Evolutionary conservation across 306 rosid species (phyloP).

Genomic region (Fragaria ananassa): DNA sequence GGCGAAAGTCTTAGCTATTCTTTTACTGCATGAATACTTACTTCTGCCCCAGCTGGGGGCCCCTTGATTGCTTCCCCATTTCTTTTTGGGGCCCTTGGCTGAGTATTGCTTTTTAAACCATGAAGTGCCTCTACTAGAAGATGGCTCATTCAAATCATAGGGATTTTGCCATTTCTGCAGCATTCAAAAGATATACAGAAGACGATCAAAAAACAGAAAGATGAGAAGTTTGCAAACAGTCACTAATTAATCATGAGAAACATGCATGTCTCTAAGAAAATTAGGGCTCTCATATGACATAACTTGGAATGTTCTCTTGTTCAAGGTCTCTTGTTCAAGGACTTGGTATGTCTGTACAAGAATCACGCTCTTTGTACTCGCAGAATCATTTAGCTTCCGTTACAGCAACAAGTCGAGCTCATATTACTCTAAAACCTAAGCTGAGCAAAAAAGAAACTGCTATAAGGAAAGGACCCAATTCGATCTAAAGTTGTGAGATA

Average conservation of each 20-base stretch:
- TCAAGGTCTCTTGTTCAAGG: not conserved
- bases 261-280: too few relatives aligned
- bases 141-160: conserved; percentile 35
- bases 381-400: not conserved
- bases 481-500: too few relatives aligned
- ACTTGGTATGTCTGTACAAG: not conserved
- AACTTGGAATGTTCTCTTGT: not conserved
- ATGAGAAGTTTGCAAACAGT: not conserved
- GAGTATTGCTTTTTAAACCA: conserved; percentile 50
- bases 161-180: conserved; percentile 40
- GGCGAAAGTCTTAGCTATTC: not conserved
- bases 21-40: conserved; percentile 24
- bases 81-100: conserved; percentile 31
- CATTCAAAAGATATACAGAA: not conserved
- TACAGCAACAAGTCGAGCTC: not conserved
- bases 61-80: conserved; percentile 26
- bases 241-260: not conserved
- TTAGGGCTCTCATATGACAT: not conserved
- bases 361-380: not conserved
- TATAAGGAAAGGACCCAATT: too few relatives aligned
- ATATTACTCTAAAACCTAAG: not conserved
- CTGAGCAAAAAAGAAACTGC: too few relatives aligned
- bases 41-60: conserved; percentile 31
- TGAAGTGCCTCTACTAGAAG: conserved; percentile 41
- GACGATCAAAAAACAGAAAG: not conserved